These are phyloP conservation scores for Triticum turgidum DNA, from an alignment of 176 grass and related monocot species.

Conservation along the genomic window DNA sequence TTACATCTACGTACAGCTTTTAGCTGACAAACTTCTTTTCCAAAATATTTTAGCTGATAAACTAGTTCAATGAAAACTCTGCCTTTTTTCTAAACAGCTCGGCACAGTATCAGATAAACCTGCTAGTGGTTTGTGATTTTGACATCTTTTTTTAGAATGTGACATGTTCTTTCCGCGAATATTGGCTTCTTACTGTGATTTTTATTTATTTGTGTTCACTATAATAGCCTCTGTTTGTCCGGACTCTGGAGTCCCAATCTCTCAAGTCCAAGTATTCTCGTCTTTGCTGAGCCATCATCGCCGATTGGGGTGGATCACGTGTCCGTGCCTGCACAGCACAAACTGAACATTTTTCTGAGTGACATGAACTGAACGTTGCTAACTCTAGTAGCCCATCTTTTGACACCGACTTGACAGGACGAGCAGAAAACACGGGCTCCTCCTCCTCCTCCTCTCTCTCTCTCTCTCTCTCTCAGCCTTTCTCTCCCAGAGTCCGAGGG, in stretches of 20 bases:
- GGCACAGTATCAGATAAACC: background rate
- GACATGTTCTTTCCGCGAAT: background rate
- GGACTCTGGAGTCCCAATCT: too few relatives aligned
- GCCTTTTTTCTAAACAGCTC: background rate
- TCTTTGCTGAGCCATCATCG: background rate
- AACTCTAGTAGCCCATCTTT: slow-evolving; percentile 28
- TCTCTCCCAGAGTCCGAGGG: background rate
- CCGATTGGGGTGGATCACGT: slow-evolving; percentile 15
- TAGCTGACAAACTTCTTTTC: background rate
- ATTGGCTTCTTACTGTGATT: too few relatives aligned
- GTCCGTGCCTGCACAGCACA: background rate
- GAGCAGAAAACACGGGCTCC: slow-evolving; percentile 31
- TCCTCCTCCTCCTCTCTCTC: background rate
- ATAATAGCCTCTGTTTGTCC: background rate
- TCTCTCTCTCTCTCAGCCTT: too few relatives aligned
- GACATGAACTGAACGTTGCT: slow-evolving; percentile 13
- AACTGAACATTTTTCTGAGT: slow-evolving; percentile 12
- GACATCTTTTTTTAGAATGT: too few relatives aligned
- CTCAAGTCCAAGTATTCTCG: background rate
- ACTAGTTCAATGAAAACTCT: background rate
- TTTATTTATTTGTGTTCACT: too few relatives aligned
- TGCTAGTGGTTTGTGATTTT: background rate
- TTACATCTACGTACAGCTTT: background rate
- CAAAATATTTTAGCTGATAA: background rate
- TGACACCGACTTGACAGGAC: slow-evolving; percentile 44